Evolutionary conservation across 106 monocot species (phyloP), one percentile per base, ranked within the genome.

Genomic region (Dendrobium chrysotoxum): DNA sequence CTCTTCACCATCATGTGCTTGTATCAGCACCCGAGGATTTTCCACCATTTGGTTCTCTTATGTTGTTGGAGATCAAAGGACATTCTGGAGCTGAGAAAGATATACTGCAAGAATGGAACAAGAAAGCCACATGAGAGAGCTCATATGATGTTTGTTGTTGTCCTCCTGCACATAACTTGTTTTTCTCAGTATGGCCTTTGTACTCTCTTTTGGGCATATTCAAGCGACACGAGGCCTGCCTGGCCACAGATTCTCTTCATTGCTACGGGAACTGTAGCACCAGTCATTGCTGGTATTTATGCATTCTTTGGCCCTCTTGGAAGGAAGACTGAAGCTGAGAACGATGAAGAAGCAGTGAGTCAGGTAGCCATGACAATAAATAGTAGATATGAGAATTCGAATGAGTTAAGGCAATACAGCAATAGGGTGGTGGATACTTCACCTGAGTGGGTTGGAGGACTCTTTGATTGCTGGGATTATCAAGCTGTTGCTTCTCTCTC

Each of bases 1-100:
- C 83, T 98, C 78, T 92, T 92, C 82, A 98, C 97, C 45, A 84
- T 98, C 79, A 92, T 98, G 91, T 89, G 91, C 76, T 80, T 98
- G 28, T 94, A 91, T 80, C 86, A 94, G 42, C 90, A 98, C 65
- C 97, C 97, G 0, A 86, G 28, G 30, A 66, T 94, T 23, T 84
- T 84, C 81, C 82, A 98, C 81, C 88, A 98, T 80, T 77, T 92
- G 1, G 85, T 86, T 1, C 83, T 91, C 7, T 78, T 94, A 3
- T 85, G 81, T 66, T 80, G 88, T n/a, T 98, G 90, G 92, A 58
- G 58, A 4, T 7, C 80, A 2, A 21, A 47, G 7, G 94, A 94
- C 77, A 71, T 88, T 20, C 65, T 83, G 2, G 88, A 84, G 53
- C 81, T 91, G 1, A 79, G 94, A 38, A 84, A 64, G 55, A 54